A percentile compares a stretch with the other conserved stretches of the same genome.
Evolutionary conservation across 768 basidiomycete species (phyloP).

Genomic region (Cystobasidiopsis lactophilus): DNA sequence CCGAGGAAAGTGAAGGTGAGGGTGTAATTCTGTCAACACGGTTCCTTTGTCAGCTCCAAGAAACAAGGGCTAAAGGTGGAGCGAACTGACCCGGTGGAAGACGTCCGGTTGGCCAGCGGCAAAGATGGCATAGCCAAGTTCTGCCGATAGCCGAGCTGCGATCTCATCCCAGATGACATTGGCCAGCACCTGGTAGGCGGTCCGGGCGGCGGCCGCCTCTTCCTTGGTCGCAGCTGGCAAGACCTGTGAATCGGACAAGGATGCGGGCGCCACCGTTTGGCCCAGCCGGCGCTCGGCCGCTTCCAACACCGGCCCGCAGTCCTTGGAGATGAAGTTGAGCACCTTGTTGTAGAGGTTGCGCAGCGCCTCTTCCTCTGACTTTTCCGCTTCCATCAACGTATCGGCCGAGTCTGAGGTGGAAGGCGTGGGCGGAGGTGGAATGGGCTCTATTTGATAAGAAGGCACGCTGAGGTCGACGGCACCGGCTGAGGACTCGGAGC

Average conservation of each 20-base stretch:
- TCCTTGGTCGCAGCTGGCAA: no score
- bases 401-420: neutral
- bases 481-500: neutral
- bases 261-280: no score
- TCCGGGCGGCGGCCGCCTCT: slow-evolving; percentile 21
- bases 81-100: slow-evolving; percentile 48
- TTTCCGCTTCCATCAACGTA: slow-evolving; percentile 18
- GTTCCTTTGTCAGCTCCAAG: neutral
- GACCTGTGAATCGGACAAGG: neutral
- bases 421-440: no score
- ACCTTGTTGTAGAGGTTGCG: slow-evolving; percentile 59
- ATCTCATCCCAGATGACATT: slow-evolving; percentile 79
- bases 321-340: slow-evolving; percentile 55
- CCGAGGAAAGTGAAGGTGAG: slow-evolving; percentile 61
- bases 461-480: neutral
- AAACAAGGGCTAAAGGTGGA: neutral
- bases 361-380: slow-evolving; percentile 44
- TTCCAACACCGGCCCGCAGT: slow-evolving; percentile 51
- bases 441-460: slow-evolving; percentile 8
- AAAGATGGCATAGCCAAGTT: slow-evolving; percentile 62
- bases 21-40: slow-evolving; percentile 45
- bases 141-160: slow-evolving; percentile 54
- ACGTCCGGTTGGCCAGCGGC: slow-evolving; percentile 79
- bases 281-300: slow-evolving; percentile 44
- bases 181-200: slow-evolving; percentile 66